Evolutionary conservation across 2,329 filamentous ascomycete genomes (phyloP).

Genomic region (Trichoderma lentiforme): DNA sequence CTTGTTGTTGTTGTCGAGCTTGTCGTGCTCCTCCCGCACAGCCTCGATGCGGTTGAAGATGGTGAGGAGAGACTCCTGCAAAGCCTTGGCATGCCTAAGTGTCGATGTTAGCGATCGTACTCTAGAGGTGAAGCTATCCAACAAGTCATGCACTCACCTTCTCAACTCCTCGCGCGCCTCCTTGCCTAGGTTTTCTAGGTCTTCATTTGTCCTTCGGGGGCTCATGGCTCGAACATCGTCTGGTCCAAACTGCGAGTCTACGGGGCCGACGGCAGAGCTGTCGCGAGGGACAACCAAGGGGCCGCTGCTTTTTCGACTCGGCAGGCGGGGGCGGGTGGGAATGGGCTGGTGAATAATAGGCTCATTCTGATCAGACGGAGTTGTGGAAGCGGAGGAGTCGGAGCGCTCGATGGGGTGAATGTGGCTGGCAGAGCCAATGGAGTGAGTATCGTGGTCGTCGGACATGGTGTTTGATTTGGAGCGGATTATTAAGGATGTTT

Average conservation of each 20-base stretch:
- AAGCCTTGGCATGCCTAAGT: conserved; percentile 74
- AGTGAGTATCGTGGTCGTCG: conserved; percentile 25
- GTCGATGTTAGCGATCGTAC: conserved; percentile 4
- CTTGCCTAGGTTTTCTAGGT: conserved; percentile 81
- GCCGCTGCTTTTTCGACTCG: conserved; percentile 73
- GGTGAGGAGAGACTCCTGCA: conserved; percentile 85
- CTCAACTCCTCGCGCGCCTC: conserved; percentile 69
- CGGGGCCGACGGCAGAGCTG: conserved; percentile 67
- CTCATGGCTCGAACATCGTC: conserved; percentile 94
- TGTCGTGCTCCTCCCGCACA: conserved; percentile 91
- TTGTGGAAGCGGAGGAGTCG: conserved; percentile 35
- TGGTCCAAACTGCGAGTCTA: conserved; percentile 73
- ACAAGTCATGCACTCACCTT: conserved; percentile 37
- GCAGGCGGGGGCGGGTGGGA: conserved; percentile 62
- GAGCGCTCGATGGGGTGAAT: conserved; percentile 38
- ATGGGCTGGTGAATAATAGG: conserved; percentile 48
- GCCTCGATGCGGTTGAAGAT: conserved; percentile 93
- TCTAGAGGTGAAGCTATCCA: conserved; percentile 34
- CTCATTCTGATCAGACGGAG: conserved; percentile 36
- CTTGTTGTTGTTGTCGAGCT: conserved; percentile 93
- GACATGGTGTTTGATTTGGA: conserved; percentile 20
- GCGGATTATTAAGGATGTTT: background rate
- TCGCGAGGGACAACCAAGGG: conserved; percentile 80
- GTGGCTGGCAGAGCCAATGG: conserved; percentile 26
- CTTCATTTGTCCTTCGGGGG: conserved; percentile 82